Percentiles rank a stretch among this genome's conserved stretches.
phyloP scores from a whole-genome alignment of 441 rosid species.

The Croton setiger region DNA sequence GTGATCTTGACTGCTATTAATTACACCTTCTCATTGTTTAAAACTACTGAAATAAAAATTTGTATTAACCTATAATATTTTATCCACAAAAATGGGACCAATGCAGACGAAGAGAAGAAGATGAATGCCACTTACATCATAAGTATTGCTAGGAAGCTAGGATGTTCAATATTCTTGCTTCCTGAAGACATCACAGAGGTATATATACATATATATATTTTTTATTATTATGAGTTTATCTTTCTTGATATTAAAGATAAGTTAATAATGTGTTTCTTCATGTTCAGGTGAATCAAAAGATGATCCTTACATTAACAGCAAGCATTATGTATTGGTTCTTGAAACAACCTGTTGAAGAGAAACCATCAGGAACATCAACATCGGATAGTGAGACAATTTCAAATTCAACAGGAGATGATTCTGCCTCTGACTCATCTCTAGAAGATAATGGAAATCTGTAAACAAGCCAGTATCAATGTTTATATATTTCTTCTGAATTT shows the following conservation, averaged over 20 bases:
- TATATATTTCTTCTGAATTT: background rate
- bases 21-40: background rate
- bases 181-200: constrained; percentile 94
- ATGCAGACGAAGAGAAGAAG: constrained; percentile 80
- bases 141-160: constrained; percentile 89
- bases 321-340: constrained; percentile 94
- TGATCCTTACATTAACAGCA: constrained; percentile 91
- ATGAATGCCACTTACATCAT: constrained; percentile 89
- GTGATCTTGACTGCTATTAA: background rate
- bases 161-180: constrained; percentile 91
- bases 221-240: no score
- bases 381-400: constrained; percentile 73
- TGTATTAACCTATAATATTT: background rate
- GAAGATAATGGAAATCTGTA: constrained; percentile 47
- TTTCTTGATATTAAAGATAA: background rate
- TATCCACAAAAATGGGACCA: background rate
- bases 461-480: background rate
- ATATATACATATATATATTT: no score
- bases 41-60: background rate
- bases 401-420: constrained; percentile 71
- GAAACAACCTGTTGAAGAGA: constrained; percentile 70
- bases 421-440: constrained; percentile 85
- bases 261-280: background rate
- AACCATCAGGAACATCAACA: constrained; percentile 49
- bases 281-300: constrained; percentile 92